Percentiles rank a stretch among this genome's conserved stretches.
Evolutionary conservation across 352 stramenopile genomes (phyloP).

Genomic region (Pythium phragmiticola): DNA sequence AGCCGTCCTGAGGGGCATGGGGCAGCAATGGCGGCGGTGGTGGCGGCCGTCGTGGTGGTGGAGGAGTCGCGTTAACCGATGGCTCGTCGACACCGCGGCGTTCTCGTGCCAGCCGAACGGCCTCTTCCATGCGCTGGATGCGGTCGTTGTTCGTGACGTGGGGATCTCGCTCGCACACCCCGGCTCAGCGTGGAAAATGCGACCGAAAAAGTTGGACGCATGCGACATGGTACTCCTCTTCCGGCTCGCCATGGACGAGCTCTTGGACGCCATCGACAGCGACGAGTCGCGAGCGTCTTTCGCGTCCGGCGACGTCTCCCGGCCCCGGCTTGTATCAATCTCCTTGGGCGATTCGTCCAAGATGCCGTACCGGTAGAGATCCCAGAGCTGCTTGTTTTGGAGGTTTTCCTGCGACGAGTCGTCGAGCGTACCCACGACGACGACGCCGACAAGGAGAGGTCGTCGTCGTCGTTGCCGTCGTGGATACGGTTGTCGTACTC

Average conservation of each 20-base stretch:
- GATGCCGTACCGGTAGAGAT: conserved; percentile 61
- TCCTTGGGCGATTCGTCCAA: conserved; percentile 32
- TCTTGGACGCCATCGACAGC: conserved; percentile 11
- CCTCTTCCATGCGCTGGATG: conserved; percentile 59
- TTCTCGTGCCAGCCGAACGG: conserved; percentile 10
- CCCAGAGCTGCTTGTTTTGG: conserved; percentile 58
- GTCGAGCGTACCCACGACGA: conserved; percentile 13
- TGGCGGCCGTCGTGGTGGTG: background rate
- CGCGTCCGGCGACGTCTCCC: background rate
- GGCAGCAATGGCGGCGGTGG: background rate
- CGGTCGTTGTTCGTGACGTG: conserved; percentile 49
- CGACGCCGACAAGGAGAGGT: conserved; percentile 17
- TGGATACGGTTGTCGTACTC: background rate
- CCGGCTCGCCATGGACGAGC: conserved; percentile 10
- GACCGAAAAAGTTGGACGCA: conserved; percentile 25
- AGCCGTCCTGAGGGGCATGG: background rate
- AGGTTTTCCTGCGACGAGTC: conserved; percentile 30
- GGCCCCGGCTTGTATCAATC: conserved; percentile 3
- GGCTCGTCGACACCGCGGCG: conserved; percentile 7
- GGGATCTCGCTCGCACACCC: conserved; percentile 52
- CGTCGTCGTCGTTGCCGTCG: background rate
- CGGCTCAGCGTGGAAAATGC: conserved; percentile 39
- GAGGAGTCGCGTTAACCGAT: background rate
- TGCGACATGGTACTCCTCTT: conserved; percentile 29
- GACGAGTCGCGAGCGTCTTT: conserved; percentile 3